These are phyloP conservation scores for Camelina hispida DNA, from an alignment of 345 rosid genomes.

Conservation along the genomic window DNA sequence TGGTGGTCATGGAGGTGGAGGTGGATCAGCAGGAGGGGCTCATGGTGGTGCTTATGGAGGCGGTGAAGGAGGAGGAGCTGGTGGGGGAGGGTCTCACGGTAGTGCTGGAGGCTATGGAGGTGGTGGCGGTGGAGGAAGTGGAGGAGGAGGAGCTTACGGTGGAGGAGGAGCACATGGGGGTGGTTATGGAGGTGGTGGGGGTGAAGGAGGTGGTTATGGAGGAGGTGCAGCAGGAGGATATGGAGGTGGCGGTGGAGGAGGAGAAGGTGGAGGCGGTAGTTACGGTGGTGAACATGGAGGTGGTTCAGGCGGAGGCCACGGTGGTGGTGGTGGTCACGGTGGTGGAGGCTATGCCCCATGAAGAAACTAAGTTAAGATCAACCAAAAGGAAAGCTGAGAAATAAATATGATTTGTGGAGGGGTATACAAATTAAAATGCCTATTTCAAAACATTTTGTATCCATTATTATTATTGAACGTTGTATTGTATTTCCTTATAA, in stretches of 20 bases:
- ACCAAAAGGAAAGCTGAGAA: conserved; percentile 18
- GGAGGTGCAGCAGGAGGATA: conserved; percentile 42
- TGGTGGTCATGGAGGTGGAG: conserved; percentile 46
- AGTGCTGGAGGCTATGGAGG: conserved; percentile 42
- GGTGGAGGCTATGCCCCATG: conserved; percentile 51
- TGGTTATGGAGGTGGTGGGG: conserved; percentile 45
- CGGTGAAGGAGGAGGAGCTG: conserved; percentile 46
- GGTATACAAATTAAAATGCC: conserved; percentile 43
- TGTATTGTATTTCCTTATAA: conserved; percentile 35
- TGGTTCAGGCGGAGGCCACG: conserved; percentile 41
- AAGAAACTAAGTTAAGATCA: conserved; percentile 23
- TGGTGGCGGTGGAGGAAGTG: conserved; percentile 44
- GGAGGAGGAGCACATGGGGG: conserved; percentile 48
- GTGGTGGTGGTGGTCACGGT: conserved; percentile 48
- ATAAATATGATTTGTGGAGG: conserved; percentile 35
- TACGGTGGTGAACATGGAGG: conserved; percentile 34
- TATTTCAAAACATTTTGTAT: conserved; percentile 39
- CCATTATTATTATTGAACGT: conserved; percentile 37
- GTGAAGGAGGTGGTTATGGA: conserved; percentile 44
- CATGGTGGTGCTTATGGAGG: conserved; percentile 45
- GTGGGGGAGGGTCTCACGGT: conserved; percentile 41
- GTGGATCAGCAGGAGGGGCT: conserved; percentile 43
- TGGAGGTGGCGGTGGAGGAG: conserved; percentile 47
- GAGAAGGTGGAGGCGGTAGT: conserved; percentile 39
- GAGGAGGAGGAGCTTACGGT: conserved; percentile 44